These are phyloP conservation scores for Turnera subulata DNA, from an alignment of 345 rosid species.

Conservation along the genomic window DNA sequence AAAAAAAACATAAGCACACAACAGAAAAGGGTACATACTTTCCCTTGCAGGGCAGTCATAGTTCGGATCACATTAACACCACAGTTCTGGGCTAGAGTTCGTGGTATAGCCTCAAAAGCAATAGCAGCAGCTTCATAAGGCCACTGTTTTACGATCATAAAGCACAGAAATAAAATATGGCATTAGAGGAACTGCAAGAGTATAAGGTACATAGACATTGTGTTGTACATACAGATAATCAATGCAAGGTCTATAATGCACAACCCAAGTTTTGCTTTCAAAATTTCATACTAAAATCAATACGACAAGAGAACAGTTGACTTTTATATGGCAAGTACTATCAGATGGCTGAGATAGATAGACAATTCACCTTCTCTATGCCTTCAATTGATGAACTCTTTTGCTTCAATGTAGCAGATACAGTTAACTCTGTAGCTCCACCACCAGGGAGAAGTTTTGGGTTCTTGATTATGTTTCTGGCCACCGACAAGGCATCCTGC, in stretches of 20 bases:
- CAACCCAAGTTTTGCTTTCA: background rate
- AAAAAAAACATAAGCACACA: background rate
- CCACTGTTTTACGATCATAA: conserved; percentile 53
- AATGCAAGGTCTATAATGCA: background rate
- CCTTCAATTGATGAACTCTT: conserved; percentile 91
- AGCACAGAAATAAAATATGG: background rate
- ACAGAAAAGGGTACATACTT: conserved; percentile 36
- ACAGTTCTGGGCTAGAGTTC: conserved; percentile 80
- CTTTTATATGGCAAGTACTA: no score
- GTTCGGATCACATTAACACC: conserved; percentile 81
- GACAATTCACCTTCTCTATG: conserved; percentile 63
- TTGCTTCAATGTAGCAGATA: conserved; percentile 87
- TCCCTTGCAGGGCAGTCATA: conserved; percentile 86
- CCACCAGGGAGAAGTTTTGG: conserved; percentile 96
- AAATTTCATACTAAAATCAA: no score
- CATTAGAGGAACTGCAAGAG: background rate
- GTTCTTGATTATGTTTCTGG: conserved; percentile 93
- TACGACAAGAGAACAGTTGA: no score
- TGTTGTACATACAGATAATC: no score
- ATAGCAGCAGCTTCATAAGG: conserved; percentile 97
- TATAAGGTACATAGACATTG: no score
- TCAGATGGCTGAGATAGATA: background rate
- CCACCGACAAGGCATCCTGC: conserved; percentile 96
- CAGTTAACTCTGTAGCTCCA: conserved; percentile 89
- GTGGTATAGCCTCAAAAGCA: conserved; percentile 94